Base-by-base conservation (phyloP, 352 stramenopile species). In the Phytophthora litchii region DNA sequence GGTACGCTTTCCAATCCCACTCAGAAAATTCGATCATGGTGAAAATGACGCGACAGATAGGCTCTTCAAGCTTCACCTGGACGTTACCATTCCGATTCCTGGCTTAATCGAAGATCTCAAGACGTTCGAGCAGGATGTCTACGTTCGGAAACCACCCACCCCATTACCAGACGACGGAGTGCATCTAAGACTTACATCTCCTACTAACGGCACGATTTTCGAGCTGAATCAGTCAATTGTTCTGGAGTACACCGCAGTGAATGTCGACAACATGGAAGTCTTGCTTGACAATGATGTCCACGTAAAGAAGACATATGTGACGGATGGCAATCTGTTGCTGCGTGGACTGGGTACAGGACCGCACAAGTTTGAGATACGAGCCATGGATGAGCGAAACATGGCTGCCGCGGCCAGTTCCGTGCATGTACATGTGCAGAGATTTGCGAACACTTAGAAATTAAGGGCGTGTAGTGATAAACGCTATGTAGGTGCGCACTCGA, bases 301-400 rank as follows among this genome's bases (percentile, higher is more conserved):
- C 9, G n/a, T 80, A 3, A 57, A 37, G 46, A 81, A 77, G 38
- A 57, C 31, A 0, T 53, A 72, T n/a, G 57, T 76, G 23, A 49
- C 38, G 5, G 71, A 83, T 35, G 78, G 74, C 9, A 81, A 72
- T 19, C 34, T 88, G 29, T 17, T 86, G 31, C 44, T 88, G 14
- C 71, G 72, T n/a, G 67, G 69, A 0, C 60, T 88, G 13, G 53
- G 59, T 4, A 37, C 46, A 1, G 76, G 74, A 0, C 13, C 19
- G 0, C 78, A 88, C 46, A 68, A 21, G 4, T 50, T 86, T 37
- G 25, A 52, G 12, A 14, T 83, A 5, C 40, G 59, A 21, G 78
- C 59, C 4, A 32, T 78, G n/a, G 51, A 49, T 37, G 37, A 73
- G 16, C 34, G 23, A 36, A 36, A 44, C 31, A 20, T 52, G 13